A percentile compares a stretch with the other conserved stretches of the same genome.
Conservation (phyloP, 371 early-diverging fungal species). For the Mortierella sp. region DNA sequence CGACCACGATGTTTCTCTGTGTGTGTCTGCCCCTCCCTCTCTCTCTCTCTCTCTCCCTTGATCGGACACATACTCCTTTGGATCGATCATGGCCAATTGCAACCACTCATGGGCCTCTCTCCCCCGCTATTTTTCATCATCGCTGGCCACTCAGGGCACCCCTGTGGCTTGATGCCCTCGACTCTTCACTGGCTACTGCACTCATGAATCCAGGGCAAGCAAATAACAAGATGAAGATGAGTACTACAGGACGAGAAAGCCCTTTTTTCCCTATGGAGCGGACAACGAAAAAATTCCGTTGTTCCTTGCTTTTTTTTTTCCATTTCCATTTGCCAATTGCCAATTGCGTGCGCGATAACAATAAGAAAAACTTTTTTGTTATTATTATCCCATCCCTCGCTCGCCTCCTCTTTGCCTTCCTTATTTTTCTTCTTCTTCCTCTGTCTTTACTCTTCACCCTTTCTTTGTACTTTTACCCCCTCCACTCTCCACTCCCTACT, state of each 20-base stretch:
- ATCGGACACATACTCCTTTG: background rate
- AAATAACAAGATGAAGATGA: too few relatives aligned
- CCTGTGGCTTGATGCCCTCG: background rate
- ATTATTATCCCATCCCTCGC: background rate
- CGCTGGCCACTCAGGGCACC: background rate
- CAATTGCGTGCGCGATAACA: slow-evolving; percentile 5
- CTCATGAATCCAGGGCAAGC: background rate
- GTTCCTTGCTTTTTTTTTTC: background rate
- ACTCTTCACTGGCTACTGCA: background rate
- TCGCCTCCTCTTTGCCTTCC: background rate
- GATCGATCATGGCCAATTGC: background rate
- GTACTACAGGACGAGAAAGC: too few relatives aligned
- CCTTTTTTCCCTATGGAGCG: background rate
- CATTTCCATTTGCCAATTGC: background rate
- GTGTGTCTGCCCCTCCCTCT: background rate
- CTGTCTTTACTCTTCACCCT: background rate
- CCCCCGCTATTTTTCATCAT: background rate
- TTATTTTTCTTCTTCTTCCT: background rate
- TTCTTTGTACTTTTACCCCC: background rate
- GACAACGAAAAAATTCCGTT: slow-evolving; percentile 4
- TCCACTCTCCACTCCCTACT: background rate
- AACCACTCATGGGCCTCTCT: too few relatives aligned
- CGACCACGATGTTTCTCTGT: too few relatives aligned
- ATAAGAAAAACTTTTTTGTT: slow-evolving; percentile 11
- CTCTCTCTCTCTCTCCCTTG: background rate